Conservation (phyloP, 371 early-diverging fungal genomes). For the Haplosporangium sp. region DNA sequence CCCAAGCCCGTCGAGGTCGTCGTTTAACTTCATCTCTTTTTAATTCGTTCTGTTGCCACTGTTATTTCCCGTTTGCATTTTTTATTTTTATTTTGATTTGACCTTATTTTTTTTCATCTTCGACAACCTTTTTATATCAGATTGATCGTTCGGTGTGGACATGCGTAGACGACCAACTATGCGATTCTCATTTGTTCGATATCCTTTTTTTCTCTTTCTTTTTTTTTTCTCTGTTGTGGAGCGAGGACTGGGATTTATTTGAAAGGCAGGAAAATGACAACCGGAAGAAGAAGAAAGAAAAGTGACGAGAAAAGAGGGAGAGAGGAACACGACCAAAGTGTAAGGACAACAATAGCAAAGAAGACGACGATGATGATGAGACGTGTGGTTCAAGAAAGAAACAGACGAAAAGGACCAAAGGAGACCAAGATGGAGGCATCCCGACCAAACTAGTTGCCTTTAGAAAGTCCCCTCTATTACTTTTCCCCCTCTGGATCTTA, state of each 20-base stretch:
- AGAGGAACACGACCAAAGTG: slow-evolving; percentile 35
- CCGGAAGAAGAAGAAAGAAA: background rate
- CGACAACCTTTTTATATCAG: slow-evolving; percentile 6
- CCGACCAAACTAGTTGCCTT: slow-evolving; percentile 47
- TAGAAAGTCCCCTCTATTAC: background rate
- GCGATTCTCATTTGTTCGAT: slow-evolving; percentile 10
- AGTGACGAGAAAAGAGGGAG: slow-evolving; percentile 3
- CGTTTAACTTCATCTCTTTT: slow-evolving; percentile 14
- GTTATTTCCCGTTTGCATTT: background rate
- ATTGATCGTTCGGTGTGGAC: slow-evolving; percentile 8
- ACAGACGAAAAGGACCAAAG: background rate
- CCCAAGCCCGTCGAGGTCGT: slow-evolving; percentile 36
- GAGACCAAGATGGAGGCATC: slow-evolving; percentile 34
- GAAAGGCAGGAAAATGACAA: too few species aligned
- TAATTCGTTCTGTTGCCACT: background rate
- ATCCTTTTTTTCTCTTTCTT: slow-evolving; percentile 2
- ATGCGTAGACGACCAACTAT: slow-evolving; percentile 39
- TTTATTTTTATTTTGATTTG: slow-evolving; percentile 4
- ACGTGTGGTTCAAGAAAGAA: slow-evolving; percentile 3
- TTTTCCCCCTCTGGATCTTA: background rate
- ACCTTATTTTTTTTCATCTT: slow-evolving; percentile 4
- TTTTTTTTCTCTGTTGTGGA: slow-evolving; percentile 10
- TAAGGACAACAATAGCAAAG: slow-evolving; percentile 11
- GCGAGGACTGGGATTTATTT: background rate
- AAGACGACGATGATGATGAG: background rate